Base-by-base conservation (phyloP, 176 grass and related monocot species). In the Leersia perrieri region DNA sequence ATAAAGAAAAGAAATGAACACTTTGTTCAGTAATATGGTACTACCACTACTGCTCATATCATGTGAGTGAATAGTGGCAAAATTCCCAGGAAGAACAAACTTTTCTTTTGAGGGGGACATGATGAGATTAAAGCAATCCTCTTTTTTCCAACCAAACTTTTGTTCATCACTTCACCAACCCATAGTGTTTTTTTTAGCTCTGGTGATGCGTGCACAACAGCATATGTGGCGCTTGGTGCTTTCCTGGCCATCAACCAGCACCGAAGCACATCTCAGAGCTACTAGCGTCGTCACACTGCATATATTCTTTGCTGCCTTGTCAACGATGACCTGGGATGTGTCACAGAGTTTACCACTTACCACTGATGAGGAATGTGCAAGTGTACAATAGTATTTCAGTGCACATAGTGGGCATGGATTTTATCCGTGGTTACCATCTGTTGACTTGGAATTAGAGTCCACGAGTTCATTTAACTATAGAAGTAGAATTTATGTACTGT, bases 71-170 rank as follows among this genome's bases (percentile, higher is more conserved):
- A 82, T 63, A 57, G 77, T 65, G 76, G 25, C 34, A 28, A 77
- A 85, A 70, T 85, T 65, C 77, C 65, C 71, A 25, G 45, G 72
- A 89, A 77, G 77, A 89, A 60, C 41, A 77, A 66, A n/a, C 58
- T 72, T 81, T 36, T 79, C 58, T 28, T 35, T 47, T 82, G 66
- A 82, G 74, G 78, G 83, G 66, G 49, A 67, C 88, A 73, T 73
- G 78, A 49, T 73, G 66, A 70, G 60, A 76, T 81, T 63, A 89
- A 89, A 89, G 66, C 72, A 34, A 3, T 16, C 66, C 9, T 89
- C 45, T 82, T 82, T 80, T 40, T 62, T 39, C 61, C 25, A 58
- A 73, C 30, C 73, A 85, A 80, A 30, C 57, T 73, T 85, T 78
- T 22, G 11, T 82, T 66, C 78, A 77, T 82, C 78, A 66, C 5